phyloP scores from a whole-genome alignment of 192 early-diverging fungal genomes.

The Podila epigama region DNA sequence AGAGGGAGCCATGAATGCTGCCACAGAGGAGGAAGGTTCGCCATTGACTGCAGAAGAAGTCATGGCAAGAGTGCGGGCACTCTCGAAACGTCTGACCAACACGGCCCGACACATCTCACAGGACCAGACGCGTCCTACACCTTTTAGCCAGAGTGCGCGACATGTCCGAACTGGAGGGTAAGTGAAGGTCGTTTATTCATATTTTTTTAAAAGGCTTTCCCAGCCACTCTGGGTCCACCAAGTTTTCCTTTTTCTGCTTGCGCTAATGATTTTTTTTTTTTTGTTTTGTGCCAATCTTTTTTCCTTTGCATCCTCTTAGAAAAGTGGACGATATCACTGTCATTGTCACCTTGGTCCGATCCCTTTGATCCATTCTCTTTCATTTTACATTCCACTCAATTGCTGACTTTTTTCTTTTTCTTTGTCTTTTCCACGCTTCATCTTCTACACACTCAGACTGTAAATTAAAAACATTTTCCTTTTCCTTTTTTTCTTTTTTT shows the following conservation, averaged over 20 bases:
- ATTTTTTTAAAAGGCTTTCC: too few relatives aligned
- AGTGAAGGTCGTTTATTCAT: not conserved
- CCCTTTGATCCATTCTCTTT: not conserved
- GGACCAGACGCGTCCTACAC: constrained; percentile 56
- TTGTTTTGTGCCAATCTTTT: not conserved
- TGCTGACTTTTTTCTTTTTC: not conserved
- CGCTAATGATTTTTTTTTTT: too few relatives aligned
- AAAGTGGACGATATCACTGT: constrained; percentile 69
- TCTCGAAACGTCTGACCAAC: constrained; percentile 59
- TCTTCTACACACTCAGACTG: not conserved
- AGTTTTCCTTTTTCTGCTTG: too few relatives aligned
- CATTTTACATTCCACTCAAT: too few relatives aligned
- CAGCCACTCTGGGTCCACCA: too few relatives aligned
- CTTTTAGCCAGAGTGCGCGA: constrained; percentile 58
- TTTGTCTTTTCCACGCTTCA: not conserved
- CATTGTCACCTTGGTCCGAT: constrained; percentile 59
- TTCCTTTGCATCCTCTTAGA: constrained; percentile 22
- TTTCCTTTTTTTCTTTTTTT: constrained; percentile 4
- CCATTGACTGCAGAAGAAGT: constrained; percentile 42
- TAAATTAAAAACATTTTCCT: not conserved
- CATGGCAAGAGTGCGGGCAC: constrained; percentile 49
- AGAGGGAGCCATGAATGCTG: not conserved
- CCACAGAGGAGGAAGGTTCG: not conserved
- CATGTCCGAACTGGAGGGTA: constrained; percentile 50
- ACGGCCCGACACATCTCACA: constrained; percentile 56